Evolutionary conservation across 176 grass and related monocot species (phyloP).

Genomic region (Eragrostis curvula): DNA sequence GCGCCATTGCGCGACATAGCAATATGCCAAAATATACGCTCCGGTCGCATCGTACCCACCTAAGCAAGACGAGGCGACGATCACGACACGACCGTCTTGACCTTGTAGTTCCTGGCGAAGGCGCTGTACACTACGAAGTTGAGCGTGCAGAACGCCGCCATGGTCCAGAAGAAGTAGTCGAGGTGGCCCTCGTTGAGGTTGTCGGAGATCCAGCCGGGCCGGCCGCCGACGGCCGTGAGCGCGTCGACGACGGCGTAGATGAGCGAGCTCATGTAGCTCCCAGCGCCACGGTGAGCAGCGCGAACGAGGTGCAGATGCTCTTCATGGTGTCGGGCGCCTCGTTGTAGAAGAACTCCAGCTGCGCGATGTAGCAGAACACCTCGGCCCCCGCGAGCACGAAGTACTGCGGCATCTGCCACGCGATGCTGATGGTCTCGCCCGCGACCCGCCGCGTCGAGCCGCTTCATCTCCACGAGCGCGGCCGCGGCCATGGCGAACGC

Average conservation of each 20-base stretch:
- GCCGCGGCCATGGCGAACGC: slow-evolving; percentile 59
- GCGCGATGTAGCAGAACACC: slow-evolving; percentile 69
- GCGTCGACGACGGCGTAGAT: slow-evolving; percentile 39
- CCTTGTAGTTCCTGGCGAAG: slow-evolving; percentile 71
- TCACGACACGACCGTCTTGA: slow-evolving; percentile 70
- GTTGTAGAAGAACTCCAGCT: slow-evolving; percentile 84
- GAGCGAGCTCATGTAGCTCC: slow-evolving; percentile 74
- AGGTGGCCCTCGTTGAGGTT: slow-evolving; percentile 63
- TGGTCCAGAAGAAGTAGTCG: slow-evolving; percentile 66
- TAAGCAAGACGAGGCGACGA: background rate
- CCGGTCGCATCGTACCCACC: background rate
- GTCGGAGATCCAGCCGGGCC: slow-evolving; percentile 67
- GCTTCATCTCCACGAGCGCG: slow-evolving; percentile 54
- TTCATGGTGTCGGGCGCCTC: slow-evolving; percentile 30
- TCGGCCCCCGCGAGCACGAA: slow-evolving; percentile 58
- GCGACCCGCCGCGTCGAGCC: slow-evolving; percentile 34
- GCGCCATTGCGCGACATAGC: background rate
- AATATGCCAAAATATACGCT: background rate
- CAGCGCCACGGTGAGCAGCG: slow-evolving; percentile 46
- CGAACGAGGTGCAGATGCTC: slow-evolving; percentile 20
- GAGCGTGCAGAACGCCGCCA: slow-evolving; percentile 48
- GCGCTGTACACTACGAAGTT: slow-evolving; percentile 61
- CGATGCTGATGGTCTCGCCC: slow-evolving; percentile 50
- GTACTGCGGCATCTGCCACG: slow-evolving; percentile 83
- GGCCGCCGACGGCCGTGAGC: slow-evolving; percentile 17